Evolutionary conservation across 2,329 filamentous ascomycete genomes (phyloP), one percentile per base, ranked within the genome.

Genomic region (Fusarium sp.): DNA sequence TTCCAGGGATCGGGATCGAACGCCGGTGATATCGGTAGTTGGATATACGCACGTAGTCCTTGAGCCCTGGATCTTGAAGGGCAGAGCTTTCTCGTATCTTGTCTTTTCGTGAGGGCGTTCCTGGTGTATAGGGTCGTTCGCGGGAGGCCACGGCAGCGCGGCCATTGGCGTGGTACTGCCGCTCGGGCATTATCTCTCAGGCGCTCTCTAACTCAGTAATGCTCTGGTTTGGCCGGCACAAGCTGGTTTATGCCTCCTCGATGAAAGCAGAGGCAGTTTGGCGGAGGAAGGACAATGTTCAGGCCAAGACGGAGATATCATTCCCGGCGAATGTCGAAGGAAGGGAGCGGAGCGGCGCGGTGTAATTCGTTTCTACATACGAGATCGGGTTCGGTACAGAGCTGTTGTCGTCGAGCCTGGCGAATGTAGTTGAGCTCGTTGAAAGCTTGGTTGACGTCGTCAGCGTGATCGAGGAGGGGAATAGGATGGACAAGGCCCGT

Each of bases 61-160:
- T 94, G 80, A 95, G 83, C 28, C 92, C 93, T 6, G 92, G 92
- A 81, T 95, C 93, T 81, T 94, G 93, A 66, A 94, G 85, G 11
- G 91, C 90, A 74, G 84, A 84, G 63, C 84, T 89, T 76, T 92
- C 90, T 74, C 91, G 89, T 42, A 85, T 88, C 75, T 90, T 90
- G 31, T 93, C 86, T 74, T 90, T 90, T 55, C 92, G 89, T 74
- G 89, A 90, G 24, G 91, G 90, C 48, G 89, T 90, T 62, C 87
- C 86, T 67, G 86, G 87, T 76, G 82, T 86, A 66, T 84, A 79
- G 60, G 83, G 79, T 76, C 84, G 84, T 74, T 87, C 87, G 73
- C 84, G 84, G 73, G 83, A 80, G 63, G 82, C 83, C 74, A 81
- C 83, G 47, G 80, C 79, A 51, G 82, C 80, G 58, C 82, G 84